These are phyloP conservation scores for Lentinula edodes DNA, from an alignment of 768 basidiomycete species.

Conservation along the genomic window DNA sequence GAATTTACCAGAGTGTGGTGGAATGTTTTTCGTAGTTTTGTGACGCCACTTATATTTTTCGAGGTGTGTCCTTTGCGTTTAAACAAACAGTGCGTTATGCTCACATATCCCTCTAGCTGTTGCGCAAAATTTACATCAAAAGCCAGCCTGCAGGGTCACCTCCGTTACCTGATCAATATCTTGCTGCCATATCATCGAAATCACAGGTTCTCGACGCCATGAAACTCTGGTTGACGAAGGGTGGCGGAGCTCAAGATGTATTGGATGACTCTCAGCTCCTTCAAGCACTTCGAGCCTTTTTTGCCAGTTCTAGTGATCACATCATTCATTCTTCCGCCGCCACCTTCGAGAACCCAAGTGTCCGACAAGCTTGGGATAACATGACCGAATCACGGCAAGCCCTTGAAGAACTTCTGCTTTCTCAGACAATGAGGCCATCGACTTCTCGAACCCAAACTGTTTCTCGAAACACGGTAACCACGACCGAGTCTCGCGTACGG, in stretches of 20 bases:
- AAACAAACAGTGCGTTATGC: neutral
- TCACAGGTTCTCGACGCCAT: constrained; percentile 60
- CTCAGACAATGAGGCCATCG: constrained; percentile 59
- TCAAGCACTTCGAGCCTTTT: constrained; percentile 52
- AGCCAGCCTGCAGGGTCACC: constrained; percentile 37
- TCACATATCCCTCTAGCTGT: constrained; percentile 38
- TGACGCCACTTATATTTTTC: constrained; percentile 77
- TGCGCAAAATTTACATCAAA: constrained; percentile 69
- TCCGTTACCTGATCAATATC: constrained; percentile 39
- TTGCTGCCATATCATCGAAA: constrained; percentile 46
- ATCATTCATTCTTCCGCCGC: constrained; percentile 32
- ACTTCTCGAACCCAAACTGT: constrained; percentile 13
- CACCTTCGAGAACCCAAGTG: constrained; percentile 35
- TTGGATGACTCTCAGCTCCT: constrained; percentile 67
- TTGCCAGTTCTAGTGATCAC: constrained; percentile 52
- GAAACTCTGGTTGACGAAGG: constrained; percentile 65
- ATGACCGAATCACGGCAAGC: constrained; percentile 37
- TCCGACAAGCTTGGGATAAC: constrained; percentile 40
- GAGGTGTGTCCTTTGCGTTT: constrained; percentile 47
- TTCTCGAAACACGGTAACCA: neutral
- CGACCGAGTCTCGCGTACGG: constrained; percentile 20
- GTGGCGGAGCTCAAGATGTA: constrained; percentile 75
- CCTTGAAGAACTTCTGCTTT: constrained; percentile 40
- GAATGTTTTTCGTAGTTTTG: constrained; percentile 77
- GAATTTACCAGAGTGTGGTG: constrained; percentile 82